Evolutionary conservation across 2,329 filamentous ascomycete species (phyloP), one percentile per base, ranked within the genome.

Genomic region (Verticillium zaregamsianum): DNA sequence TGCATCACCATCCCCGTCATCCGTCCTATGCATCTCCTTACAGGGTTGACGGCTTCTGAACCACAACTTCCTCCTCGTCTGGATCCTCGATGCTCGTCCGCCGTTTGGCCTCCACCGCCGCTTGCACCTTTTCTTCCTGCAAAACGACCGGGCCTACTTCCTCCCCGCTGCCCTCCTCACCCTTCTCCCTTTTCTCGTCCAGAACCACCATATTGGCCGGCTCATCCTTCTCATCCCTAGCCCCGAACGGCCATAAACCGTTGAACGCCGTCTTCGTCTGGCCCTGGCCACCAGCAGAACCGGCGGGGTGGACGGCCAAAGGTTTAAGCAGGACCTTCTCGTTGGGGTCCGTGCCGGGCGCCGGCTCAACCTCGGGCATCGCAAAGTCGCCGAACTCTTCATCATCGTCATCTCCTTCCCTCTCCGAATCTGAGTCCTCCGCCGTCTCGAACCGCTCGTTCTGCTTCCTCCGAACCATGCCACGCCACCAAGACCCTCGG

Each of bases 381-480:
- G 86, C 86, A 67, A 90, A 90, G 62, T 90, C 88, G 15, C 87
- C 88, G 75, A 90, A 85, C 65, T 90, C 86, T 49, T 87, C 85
- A 32, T 86, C 82, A 5, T 86, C 82, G 14, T 84, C 80, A 39
- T 80, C 78, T 15, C 82, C 83, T 32, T 80, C 81, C 58, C 82
- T 81, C 52, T 81, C 81, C 45, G 77, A 80, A 63, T 80, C 79
- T 2, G 76, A 77, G 37, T 77, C 78, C 55, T 77, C 80, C 15
- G 70, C 72, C 61, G 80, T 80, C 32, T 76, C 80, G 55, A 77
- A 78, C 52, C 69, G 71, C 64, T 72, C 71, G 55, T 62, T 68
- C 15, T 65, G 65, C 7, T 68, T 65, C 33, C 70, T 69, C 5
- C 65, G 61, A 55, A 80, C 73, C 33, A 78, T 76, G 52, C 70